These are phyloP conservation scores for Eucalyptus sp. DNA, from an alignment of 345 rosid species.

Conservation along the genomic window DNA sequence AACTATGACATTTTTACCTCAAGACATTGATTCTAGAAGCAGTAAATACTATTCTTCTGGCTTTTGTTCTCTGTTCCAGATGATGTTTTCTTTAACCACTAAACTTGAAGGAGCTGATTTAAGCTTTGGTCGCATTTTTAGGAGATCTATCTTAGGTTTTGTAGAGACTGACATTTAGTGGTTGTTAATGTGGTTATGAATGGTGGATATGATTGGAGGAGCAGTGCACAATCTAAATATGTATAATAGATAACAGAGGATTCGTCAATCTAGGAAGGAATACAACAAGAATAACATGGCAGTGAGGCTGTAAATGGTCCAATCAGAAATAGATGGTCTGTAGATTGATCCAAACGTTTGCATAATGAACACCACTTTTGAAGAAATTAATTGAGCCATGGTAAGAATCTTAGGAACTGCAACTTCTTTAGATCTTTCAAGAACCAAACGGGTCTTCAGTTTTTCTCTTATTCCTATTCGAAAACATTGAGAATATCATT, in stretches of 20 bases:
- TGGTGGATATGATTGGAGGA: background rate
- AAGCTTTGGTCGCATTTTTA: background rate
- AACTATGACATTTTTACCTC: background rate
- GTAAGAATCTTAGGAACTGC: background rate
- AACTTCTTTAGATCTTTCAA: background rate
- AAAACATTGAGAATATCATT: background rate
- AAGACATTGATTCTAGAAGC: background rate
- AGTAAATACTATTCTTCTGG: background rate
- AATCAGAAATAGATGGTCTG: background rate
- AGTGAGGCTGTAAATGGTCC: background rate
- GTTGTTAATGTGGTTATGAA: background rate
- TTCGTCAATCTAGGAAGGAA: background rate
- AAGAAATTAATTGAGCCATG: background rate
- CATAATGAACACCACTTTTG: background rate
- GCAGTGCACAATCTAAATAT: background rate
- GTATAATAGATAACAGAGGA: background rate
- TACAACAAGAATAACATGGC: background rate
- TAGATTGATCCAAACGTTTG: background rate
- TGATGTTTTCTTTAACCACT: background rate
- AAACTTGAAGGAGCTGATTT: background rate
- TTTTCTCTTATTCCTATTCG: background rate
- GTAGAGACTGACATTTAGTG: background rate
- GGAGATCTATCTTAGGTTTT: background rate
- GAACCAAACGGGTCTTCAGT: background rate
- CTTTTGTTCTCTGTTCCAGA: background rate